phyloP scores from a whole-genome alignment of 1,139 yeast genomes.

The Pneumocystis wakefieldiae region DNA sequence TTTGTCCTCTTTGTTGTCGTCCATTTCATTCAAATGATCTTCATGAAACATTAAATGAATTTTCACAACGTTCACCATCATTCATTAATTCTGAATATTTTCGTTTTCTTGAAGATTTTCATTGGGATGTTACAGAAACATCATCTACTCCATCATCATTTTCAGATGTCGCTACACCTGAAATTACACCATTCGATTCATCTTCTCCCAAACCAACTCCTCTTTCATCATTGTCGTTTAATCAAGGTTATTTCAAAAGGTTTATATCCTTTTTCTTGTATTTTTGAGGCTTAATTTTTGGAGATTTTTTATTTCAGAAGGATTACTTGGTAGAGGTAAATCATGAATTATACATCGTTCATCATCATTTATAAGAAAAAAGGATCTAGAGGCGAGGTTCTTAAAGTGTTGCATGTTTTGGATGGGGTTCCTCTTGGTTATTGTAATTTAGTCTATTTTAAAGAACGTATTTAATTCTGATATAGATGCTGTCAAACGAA shows the following conservation, averaged over 20 bases:
- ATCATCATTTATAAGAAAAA: background rate
- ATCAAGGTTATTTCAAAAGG: background rate
- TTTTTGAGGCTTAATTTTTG: background rate
- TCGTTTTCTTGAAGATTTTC: background rate
- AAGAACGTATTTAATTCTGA: background rate
- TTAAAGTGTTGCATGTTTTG: conserved; percentile 63
- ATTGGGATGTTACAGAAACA: background rate
- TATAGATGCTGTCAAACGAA: conserved; percentile 39
- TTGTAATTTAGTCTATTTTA: conserved; percentile 30
- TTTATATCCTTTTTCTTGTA: background rate
- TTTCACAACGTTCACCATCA: background rate
- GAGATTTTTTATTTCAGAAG: background rate
- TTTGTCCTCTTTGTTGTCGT: background rate
- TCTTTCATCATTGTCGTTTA: background rate
- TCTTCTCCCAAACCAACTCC: background rate
- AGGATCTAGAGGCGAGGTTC: conserved; percentile 76
- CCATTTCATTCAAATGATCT: background rate
- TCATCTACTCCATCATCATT: background rate
- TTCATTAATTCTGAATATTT: background rate
- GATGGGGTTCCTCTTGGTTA: conserved; percentile 58
- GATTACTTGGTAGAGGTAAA: background rate
- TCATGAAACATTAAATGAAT: background rate
- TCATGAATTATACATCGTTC: background rate
- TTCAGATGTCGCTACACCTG: background rate
- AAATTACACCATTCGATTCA: background rate